Percentiles rank a stretch among this genome's conserved stretches.
Conservation (phyloP, 768 basidiomycete genomes). For the Cantharellus anzutake region DNA sequence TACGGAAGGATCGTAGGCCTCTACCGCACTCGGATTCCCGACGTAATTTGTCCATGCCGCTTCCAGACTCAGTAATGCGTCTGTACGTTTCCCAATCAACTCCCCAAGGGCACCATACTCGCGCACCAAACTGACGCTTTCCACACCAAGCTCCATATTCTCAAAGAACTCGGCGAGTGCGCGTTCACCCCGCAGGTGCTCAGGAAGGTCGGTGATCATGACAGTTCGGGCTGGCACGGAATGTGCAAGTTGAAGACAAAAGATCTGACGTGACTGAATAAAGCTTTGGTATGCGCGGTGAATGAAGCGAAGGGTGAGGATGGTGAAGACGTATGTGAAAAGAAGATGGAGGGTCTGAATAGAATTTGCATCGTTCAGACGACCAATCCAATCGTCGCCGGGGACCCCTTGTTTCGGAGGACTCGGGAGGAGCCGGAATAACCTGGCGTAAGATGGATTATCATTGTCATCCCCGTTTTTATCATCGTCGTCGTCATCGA, state of each 20-base stretch:
- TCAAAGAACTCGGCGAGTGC: slow-evolving; percentile 89
- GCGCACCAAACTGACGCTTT: slow-evolving; percentile 78
- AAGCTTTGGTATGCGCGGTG: slow-evolving; percentile 80
- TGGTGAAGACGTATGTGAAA: slow-evolving; percentile 88
- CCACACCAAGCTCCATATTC: slow-evolving; percentile 66
- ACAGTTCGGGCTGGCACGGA: slow-evolving; percentile 89
- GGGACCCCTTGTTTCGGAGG: background rate
- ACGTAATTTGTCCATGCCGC: slow-evolving; percentile 77
- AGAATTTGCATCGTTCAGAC: slow-evolving; percentile 77
- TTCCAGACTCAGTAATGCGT: slow-evolving; percentile 65
- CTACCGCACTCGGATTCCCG: slow-evolving; percentile 79
- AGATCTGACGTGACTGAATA: slow-evolving; percentile 79
- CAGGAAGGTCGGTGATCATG: slow-evolving; percentile 66
- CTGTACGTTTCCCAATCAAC: slow-evolving; percentile 61
- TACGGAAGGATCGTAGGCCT: slow-evolving; percentile 57
- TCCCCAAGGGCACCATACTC: slow-evolving; percentile 56
- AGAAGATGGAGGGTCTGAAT: slow-evolving; percentile 77
- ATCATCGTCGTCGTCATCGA: background rate
- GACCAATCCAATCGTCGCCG: slow-evolving; percentile 52
- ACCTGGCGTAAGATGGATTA: background rate
- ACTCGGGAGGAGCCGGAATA: slow-evolving; percentile 2
- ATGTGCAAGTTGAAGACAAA: slow-evolving; percentile 85
- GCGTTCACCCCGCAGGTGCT: slow-evolving; percentile 69
- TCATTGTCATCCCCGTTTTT: background rate
- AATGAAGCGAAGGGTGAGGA: slow-evolving; percentile 69